Base-by-base conservation (phyloP, 495 filamentous ascomycete genomes). In the Sabuloglossum arenarium region DNA sequence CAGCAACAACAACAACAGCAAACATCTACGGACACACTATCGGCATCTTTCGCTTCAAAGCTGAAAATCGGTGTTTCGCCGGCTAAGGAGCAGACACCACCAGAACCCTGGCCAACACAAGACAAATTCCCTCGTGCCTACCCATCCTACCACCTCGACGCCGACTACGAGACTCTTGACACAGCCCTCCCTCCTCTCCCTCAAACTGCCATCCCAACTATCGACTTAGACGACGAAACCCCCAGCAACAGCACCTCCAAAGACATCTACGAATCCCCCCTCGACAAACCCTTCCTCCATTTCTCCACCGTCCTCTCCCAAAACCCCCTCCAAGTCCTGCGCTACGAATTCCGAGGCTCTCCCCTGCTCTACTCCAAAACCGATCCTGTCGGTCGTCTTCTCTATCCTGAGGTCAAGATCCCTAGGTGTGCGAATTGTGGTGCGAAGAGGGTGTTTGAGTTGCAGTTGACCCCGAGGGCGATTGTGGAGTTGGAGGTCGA, bases 251-350 rank as follows among this genome's bases (percentile, higher is more conserved):
- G 16, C 6, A 34, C 6, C n/a, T n/a, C n/a, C 6, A 23, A 58
- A 10, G 56, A 58, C 24, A 28, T 81, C 0, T 93, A 86, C 65
- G 90, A 96, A 63, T 86, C 81, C 25, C 75, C 68, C 34, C 75
- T 93, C 63, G 91, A 98, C 71, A 84, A 80, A 49, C 80, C 82
- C 0, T 99, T 99, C 70, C 88, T 94, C 66, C 82, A 79, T 56
- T 88, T 99, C 66, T 89, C 93, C 0, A 88, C 88, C 62, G 72
- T 88, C 1, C 74, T 96, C 8, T 79, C 77, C 0, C 86, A 97
- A 65, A 98, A 98, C 68, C 88, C 91, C 0, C 87, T 94, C 59
- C 91, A 98, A 63, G 82, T 88, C 14, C 79, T 99, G 32, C 80
- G 93, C 43, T 99, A 97, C 63, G 89, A 97, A 65, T 93, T 86